Percentiles rank a stretch among this genome's conserved stretches.
These are phyloP conservation scores for Pythium catenulatum DNA, from an alignment of 352 stramenopile genomes.

Conservation along the genomic window DNA sequence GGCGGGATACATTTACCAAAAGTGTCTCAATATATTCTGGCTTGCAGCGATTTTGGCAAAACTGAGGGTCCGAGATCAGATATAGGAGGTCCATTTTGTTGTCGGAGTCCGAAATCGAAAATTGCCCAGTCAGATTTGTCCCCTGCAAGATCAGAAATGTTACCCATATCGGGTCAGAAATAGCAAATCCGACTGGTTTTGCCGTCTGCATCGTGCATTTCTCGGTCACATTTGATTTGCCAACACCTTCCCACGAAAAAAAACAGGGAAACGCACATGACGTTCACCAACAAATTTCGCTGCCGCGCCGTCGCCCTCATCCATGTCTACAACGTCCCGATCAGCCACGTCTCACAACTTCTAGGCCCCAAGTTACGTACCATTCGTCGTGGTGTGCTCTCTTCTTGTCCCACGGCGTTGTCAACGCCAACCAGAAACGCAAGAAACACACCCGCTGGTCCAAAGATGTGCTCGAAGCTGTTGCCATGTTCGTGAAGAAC, in stretches of 20 bases:
- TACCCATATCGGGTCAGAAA: too few relatives aligned
- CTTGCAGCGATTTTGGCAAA: neutral
- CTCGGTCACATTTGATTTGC: too few relatives aligned
- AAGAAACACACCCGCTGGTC: slow-evolving; percentile 1
- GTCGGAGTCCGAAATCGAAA: neutral
- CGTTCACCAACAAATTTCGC: slow-evolving; percentile 22
- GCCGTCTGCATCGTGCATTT: too few relatives aligned
- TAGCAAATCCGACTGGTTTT: too few relatives aligned
- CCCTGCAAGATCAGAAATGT: too few relatives aligned
- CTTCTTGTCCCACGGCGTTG: slow-evolving; percentile 1
- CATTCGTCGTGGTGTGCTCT: slow-evolving; percentile 31
- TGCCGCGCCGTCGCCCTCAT: slow-evolving; percentile 24
- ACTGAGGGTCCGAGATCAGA: neutral
- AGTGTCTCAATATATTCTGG: too few relatives aligned
- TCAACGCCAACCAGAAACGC: slow-evolving; percentile 4
- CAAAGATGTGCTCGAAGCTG: neutral
- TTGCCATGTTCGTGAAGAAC: slow-evolving; percentile 13
- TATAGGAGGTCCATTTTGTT: neutral
- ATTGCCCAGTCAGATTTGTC: neutral
- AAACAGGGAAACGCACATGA: neutral
- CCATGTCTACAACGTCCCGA: slow-evolving; percentile 30
- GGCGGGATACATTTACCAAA: too few relatives aligned
- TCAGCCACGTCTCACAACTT: slow-evolving; percentile 26
- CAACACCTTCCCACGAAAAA: neutral
- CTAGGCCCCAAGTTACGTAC: neutral